Percentiles rank a stretch among this genome's conserved stretches.
phyloP scores from a whole-genome alignment of 768 basidiomycete genomes.

The Lentinula detonsa region DNA sequence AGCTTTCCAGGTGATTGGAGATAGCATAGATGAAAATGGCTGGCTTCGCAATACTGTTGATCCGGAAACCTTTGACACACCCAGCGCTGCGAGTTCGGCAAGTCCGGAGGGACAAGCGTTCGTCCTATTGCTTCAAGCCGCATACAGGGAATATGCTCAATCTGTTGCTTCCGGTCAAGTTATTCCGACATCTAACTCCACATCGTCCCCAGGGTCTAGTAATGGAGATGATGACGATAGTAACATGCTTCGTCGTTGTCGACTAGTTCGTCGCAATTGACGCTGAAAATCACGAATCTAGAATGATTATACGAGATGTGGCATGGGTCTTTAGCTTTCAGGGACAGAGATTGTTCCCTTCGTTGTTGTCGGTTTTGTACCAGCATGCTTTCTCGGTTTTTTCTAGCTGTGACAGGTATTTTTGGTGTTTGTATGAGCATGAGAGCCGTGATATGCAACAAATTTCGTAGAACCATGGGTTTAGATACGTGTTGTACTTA shows the following conservation, averaged over 20 bases:
- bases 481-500: too few relatives aligned
- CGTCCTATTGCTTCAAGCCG: slow-evolving; percentile 46
- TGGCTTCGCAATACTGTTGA: slow-evolving; percentile 44
- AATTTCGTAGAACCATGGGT: too few relatives aligned
- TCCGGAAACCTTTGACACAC: slow-evolving; percentile 41
- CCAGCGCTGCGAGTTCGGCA: slow-evolving; percentile 24
- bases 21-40: slow-evolving; percentile 31
- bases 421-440: neutral
- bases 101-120: slow-evolving; percentile 61
- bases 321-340: too few relatives aligned
- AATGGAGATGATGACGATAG: neutral
- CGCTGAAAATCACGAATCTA: too few relatives aligned
- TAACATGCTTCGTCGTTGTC: neutral
- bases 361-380: too few relatives aligned
- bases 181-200: neutral
- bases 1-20: slow-evolving; percentile 29
- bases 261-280: neutral
- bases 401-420: too few relatives aligned
- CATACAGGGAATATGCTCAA: slow-evolving; percentile 20
- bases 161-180: neutral
- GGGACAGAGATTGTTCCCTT: too few relatives aligned
- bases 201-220: neutral
- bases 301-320: too few relatives aligned
- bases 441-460: neutral
- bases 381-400: too few relatives aligned